Conservation (phyloP, 2,329 filamentous ascomycete species). For the Ceratocystis huliohia region DNA sequence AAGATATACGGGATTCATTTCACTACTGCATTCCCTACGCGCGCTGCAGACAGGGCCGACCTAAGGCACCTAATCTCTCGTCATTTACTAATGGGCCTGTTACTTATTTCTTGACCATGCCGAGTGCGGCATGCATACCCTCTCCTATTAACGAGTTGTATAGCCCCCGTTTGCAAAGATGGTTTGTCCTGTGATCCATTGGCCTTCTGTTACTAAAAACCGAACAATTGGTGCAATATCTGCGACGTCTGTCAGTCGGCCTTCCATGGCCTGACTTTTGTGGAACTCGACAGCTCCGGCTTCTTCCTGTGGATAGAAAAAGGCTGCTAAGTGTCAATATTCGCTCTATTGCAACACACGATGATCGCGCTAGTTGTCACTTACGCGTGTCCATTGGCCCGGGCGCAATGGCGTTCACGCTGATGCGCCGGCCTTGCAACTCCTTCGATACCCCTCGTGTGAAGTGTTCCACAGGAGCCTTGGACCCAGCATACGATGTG, state of each 20-base stretch:
- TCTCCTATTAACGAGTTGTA: constrained; percentile 29
- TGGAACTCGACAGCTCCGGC: constrained; percentile 34
- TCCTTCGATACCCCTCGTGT: constrained; percentile 29
- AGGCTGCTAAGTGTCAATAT: constrained; percentile 26
- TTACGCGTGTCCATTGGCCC: constrained; percentile 33
- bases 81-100: neutral
- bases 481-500: constrained; percentile 35
- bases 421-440: constrained; percentile 27
- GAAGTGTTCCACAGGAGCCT: constrained; percentile 32
- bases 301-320: constrained; percentile 35
- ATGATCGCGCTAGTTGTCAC: constrained; percentile 16
- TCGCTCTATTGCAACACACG: neutral
- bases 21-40: neutral
- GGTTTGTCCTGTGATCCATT: constrained; percentile 36
- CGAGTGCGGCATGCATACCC: too few species aligned
- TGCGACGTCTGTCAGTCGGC: constrained; percentile 31
- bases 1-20: neutral
- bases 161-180: constrained; percentile 39
- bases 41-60: neutral
- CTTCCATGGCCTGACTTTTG: constrained; percentile 33
- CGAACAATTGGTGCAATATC: constrained; percentile 36
- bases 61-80: neutral
- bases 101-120: neutral
- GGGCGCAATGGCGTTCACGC: constrained; percentile 30
- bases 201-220: constrained; percentile 34